Evolutionary conservation across 768 basidiomycete species (phyloP).

Genomic region (Porphyrellus cyaneotinctus): DNA sequence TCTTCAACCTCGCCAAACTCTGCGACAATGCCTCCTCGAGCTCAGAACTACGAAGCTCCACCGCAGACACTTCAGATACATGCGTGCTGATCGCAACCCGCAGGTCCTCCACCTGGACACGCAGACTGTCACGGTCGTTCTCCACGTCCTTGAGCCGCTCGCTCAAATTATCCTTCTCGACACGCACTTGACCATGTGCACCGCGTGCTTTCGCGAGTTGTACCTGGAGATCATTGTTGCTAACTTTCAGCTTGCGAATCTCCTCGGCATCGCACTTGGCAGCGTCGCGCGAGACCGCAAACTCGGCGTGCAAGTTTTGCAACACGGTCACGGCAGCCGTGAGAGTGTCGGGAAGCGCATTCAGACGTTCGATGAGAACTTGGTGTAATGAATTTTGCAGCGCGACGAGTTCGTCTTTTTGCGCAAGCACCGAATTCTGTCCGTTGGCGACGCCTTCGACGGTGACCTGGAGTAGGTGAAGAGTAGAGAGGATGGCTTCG

Average conservation of each 20-base stretch:
- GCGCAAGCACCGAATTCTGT: slow-evolving; percentile 46
- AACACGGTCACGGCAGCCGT: slow-evolving; percentile 49
- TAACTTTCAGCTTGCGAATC: slow-evolving; percentile 46
- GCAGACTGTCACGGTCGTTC: slow-evolving; percentile 60
- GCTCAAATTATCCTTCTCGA: slow-evolving; percentile 71
- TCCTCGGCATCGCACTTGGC: slow-evolving; percentile 67
- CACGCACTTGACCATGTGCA: slow-evolving; percentile 71
- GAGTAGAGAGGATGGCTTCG: slow-evolving; percentile 30
- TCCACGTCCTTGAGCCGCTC: slow-evolving; percentile 62
- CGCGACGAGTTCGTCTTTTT: slow-evolving; percentile 45
- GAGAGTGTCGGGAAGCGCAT: slow-evolving; percentile 57
- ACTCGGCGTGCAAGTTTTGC: slow-evolving; percentile 59
- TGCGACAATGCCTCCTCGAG: slow-evolving; percentile 72
- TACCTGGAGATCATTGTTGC: slow-evolving; percentile 66
- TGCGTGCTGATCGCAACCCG: slow-evolving; percentile 43
- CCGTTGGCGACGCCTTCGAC: slow-evolving; percentile 48
- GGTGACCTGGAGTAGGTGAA: slow-evolving; percentile 44
- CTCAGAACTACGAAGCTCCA: slow-evolving; percentile 52
- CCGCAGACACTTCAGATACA: slow-evolving; percentile 41
- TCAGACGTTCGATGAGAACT: slow-evolving; percentile 50
- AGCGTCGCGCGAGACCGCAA: slow-evolving; percentile 52
- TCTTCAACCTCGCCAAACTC: slow-evolving; percentile 66
- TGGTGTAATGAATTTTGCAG: slow-evolving; percentile 53
- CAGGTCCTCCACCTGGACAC: slow-evolving; percentile 51
- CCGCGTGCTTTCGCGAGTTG: slow-evolving; percentile 75